phyloP scores from a whole-genome alignment of 2,329 filamentous ascomycete species.

The Geosmithia flava region DNA sequence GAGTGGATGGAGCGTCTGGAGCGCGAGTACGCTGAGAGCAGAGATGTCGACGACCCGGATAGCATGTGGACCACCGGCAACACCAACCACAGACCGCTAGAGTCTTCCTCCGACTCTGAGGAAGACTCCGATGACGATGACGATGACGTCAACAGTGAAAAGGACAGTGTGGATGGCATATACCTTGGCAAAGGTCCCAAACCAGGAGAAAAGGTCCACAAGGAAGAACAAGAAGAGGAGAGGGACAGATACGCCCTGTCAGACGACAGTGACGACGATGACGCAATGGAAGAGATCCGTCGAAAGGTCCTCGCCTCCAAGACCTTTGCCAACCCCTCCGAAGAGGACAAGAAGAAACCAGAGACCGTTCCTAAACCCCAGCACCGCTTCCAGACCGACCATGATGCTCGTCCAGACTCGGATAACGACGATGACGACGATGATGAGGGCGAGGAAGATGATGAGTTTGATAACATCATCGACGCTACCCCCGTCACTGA shows the following conservation, averaged over 20 bases:
- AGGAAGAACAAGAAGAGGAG: constrained; percentile 31
- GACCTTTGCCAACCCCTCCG: constrained; percentile 51
- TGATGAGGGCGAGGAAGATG: constrained; percentile 45
- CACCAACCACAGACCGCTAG: constrained; percentile 53
- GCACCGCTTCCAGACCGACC: constrained; percentile 23
- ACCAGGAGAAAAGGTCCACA: constrained; percentile 14
- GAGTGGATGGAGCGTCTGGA: constrained; percentile 86
- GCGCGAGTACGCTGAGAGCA: constrained; percentile 72
- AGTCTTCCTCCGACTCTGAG: constrained; percentile 38
- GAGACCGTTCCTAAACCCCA: constrained; percentile 48
- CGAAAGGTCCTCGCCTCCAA: constrained; percentile 85
- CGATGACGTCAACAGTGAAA: constrained; percentile 10
- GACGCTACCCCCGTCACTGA: constrained; percentile 84
- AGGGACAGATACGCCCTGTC: constrained; percentile 60
- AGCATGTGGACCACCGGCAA: constrained; percentile 92
- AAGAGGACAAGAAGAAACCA: constrained; percentile 39
- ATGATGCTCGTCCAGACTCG: constrained; percentile 58
- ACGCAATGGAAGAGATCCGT: constrained; percentile 83
- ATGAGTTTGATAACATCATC: constrained; percentile 87
- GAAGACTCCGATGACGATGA: constrained; percentile 29
- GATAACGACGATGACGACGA: constrained; percentile 46
- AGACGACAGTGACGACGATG: constrained; percentile 68
- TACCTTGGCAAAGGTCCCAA: constrained; percentile 40
- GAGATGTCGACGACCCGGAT: constrained; percentile 45
- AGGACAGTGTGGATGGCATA: constrained; percentile 41